Percentiles rank a stretch among this genome's conserved stretches.
These are phyloP conservation scores for Backusella sp. DNA, from an alignment of 192 early-diverging fungal genomes.

Conservation along the genomic window DNA sequence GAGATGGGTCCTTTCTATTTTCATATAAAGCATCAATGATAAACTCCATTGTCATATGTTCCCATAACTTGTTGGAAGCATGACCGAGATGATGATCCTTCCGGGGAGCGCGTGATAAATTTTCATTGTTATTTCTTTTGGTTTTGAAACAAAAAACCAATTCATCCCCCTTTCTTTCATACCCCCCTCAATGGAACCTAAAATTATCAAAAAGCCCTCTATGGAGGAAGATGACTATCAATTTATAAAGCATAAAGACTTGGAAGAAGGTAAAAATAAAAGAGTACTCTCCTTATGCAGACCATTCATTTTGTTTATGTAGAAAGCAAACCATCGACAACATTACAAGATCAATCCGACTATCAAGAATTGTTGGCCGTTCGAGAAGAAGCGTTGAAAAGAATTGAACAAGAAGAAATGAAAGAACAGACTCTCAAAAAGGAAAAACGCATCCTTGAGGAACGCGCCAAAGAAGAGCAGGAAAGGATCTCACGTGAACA, in stretches of 20 bases:
- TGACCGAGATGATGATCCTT: background rate
- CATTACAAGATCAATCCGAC: background rate
- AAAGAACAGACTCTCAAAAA: background rate
- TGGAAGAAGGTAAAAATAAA: background rate
- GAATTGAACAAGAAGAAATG: background rate
- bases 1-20: background rate
- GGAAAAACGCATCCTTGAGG: background rate
- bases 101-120: background rate
- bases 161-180: background rate
- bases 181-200: background rate
- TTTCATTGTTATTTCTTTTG: background rate
- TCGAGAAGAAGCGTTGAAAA: background rate
- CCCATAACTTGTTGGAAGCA: background rate
- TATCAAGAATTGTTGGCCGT: background rate
- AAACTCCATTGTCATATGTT: too few relatives aligned
- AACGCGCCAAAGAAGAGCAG: background rate
- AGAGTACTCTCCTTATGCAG: background rate
- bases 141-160: background rate
- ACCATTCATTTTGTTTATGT: background rate
- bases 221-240: background rate
- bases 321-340: background rate
- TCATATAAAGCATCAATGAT: background rate
- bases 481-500: background rate
- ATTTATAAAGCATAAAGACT: background rate
- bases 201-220: background rate